Evolutionary conservation across 2,329 filamentous ascomycete species (phyloP), one percentile per base, ranked within the genome.

Genomic region (Biscogniauxia sp.): DNA sequence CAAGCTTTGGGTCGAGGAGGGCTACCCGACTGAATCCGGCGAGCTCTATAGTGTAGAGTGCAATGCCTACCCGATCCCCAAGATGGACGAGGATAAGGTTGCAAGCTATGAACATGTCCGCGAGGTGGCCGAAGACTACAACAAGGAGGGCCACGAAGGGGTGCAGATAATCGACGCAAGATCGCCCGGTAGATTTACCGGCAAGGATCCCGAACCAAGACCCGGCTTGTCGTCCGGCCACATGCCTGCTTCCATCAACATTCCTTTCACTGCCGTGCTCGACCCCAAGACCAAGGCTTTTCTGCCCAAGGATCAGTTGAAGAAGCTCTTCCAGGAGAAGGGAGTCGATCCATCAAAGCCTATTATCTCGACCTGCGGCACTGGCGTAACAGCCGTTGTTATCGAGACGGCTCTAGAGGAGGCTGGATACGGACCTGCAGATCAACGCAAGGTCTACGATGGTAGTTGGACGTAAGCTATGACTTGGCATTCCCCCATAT

Each of bases 381-480:
- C 93, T 6, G 95, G 95, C 37, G 94, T 99, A 56, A 98, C 93
- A 11, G 95, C 95, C 7, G 92, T 91, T 19, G 86, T 97, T 51
- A 86, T 99, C 51, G 95, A 99, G 73, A 89, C 93, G 45, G 95
- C 93, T 1, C 78, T 99, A 57, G 86, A 86, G 28, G 88, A 92
- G 75, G 92, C 93, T 20, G 88, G 88, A 1, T 93, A 87, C 72
- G 91, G 90, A 1, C 80, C 85, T 3, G 77, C 84, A 0, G 83
- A 88, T 62, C 84, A 85, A 58, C 85, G 91, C 67, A 88, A 84
- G 72, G 82, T 99, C 20, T 99, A 99, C 71, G 95, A 99, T 75
- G 95, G 95, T 54, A 97, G 93, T 76, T 99, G 95, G 95, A 98
- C 95, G 84, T 96, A 81, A 87, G 91, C 89, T 49, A 20, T 20